phyloP scores from a whole-genome alignment of 2,329 filamentous ascomycete genomes.

The Chrysosporium queenslandicum region DNA sequence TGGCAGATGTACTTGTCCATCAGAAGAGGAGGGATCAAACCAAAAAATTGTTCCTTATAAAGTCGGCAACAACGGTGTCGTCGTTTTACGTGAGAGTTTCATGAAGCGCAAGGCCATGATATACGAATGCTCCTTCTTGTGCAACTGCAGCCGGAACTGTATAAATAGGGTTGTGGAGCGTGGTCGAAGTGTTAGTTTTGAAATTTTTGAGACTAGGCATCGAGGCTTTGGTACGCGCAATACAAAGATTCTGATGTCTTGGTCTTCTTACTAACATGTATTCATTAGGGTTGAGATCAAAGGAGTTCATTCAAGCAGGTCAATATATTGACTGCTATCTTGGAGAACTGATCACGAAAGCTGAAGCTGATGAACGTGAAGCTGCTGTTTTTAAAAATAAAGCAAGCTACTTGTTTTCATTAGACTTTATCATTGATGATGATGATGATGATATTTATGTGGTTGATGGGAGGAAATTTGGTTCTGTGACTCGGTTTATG shows the following conservation, averaged over 20 bases:
- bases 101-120: slow-evolving; percentile 30
- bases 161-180: slow-evolving; percentile 36
- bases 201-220: slow-evolving; percentile 35
- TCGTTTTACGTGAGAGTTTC: slow-evolving; percentile 26
- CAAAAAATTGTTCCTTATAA: slow-evolving; percentile 27
- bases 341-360: slow-evolving; percentile 35
- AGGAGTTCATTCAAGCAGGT: slow-evolving; percentile 29
- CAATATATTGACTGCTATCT: slow-evolving; percentile 41
- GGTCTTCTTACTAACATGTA: neutral
- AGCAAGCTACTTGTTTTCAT: slow-evolving; percentile 35
- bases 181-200: slow-evolving; percentile 31
- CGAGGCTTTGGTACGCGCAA: slow-evolving; percentile 33
- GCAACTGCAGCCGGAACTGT: slow-evolving; percentile 29
- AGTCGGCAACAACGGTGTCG: slow-evolving; percentile 15
- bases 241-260: neutral
- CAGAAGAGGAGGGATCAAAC: slow-evolving; percentile 24
- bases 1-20: slow-evolving; percentile 24
- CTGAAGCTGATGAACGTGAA: slow-evolving; percentile 33
- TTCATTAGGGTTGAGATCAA: slow-evolving; percentile 32
- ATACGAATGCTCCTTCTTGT: slow-evolving; percentile 34
- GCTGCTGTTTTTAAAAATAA: slow-evolving; percentile 21
- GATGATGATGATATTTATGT: slow-evolving; percentile 31
- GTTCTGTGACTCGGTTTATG: slow-evolving; percentile 38
- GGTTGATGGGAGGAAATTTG: slow-evolving; percentile 37
- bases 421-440: slow-evolving; percentile 32